A percentile compares a stretch with the other conserved stretches of the same genome.
These are phyloP conservation scores for Amanita fuliginea DNA, from an alignment of 768 basidiomycete species.

Conservation along the genomic window DNA sequence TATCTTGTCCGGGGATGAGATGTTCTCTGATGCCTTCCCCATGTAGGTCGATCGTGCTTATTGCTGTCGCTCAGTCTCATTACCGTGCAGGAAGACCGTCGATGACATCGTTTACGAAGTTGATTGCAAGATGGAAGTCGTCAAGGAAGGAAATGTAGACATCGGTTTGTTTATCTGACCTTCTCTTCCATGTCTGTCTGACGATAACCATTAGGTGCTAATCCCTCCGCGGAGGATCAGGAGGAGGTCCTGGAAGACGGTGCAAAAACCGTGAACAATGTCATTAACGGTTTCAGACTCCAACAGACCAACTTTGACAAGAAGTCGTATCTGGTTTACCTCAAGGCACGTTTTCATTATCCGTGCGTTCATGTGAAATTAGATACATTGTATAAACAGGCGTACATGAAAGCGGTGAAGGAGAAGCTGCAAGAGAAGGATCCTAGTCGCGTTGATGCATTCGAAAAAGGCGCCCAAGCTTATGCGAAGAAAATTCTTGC, in stretches of 20 bases:
- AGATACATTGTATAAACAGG: constrained; percentile 26
- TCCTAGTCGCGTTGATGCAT: constrained; percentile 54
- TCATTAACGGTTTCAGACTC: constrained; percentile 88
- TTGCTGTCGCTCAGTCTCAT: neutral
- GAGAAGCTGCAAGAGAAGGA: constrained; percentile 37
- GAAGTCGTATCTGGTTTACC: constrained; percentile 68
- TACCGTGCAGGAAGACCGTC: constrained; percentile 50
- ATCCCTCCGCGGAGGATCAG: constrained; percentile 84
- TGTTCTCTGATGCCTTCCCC: constrained; percentile 91
- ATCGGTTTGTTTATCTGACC: constrained; percentile 49
- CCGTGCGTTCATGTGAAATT: neutral
- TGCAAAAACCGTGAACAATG: constrained; percentile 71
- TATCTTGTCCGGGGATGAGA: constrained; percentile 73
- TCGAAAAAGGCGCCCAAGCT: constrained; percentile 69
- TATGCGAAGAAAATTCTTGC: constrained; percentile 84
- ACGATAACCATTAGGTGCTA: constrained; percentile 51
- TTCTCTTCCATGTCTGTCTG: neutral
- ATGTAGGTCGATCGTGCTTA: constrained; percentile 36
- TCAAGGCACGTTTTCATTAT: constrained; percentile 49
- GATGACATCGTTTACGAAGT: constrained; percentile 82
- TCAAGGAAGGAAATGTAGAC: constrained; percentile 77
- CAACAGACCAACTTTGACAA: constrained; percentile 79
- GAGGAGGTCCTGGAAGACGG: constrained; percentile 79
- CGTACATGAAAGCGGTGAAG: constrained; percentile 93
- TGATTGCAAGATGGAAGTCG: constrained; percentile 57